These are phyloP conservation scores for Talaromyces sp. DNA, from an alignment of 2,329 filamentous ascomycete species.

Conservation along the genomic window DNA sequence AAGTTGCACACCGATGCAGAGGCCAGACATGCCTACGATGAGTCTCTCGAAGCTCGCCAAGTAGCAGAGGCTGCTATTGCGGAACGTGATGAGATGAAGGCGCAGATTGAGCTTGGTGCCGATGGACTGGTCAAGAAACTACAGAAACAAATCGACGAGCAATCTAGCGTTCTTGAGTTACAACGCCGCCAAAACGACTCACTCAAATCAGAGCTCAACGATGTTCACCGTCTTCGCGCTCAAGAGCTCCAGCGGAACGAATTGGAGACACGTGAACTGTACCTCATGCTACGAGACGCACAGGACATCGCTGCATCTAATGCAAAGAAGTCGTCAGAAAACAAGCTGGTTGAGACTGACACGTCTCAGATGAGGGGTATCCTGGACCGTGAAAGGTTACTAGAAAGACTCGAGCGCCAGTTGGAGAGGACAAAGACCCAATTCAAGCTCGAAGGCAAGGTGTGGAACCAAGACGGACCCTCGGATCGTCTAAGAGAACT, in stretches of 20 bases:
- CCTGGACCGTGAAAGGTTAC: constrained; percentile 82
- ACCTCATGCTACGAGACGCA: constrained; percentile 95
- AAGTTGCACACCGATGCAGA: constrained; percentile 96
- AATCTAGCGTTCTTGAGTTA: constrained; percentile 82
- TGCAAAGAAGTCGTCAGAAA: constrained; percentile 54
- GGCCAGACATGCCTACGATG: constrained; percentile 84
- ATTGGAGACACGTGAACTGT: constrained; percentile 90
- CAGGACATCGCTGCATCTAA: constrained; percentile 92
- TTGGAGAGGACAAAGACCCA: constrained; percentile 96
- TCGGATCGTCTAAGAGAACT: constrained; percentile 88
- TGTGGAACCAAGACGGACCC: constrained; percentile 81
- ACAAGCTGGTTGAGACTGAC: constrained; percentile 56
- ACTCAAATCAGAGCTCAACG: constrained; percentile 83
- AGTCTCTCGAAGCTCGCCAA: constrained; percentile 82
- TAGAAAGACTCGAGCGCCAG: constrained; percentile 91
- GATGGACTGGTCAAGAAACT: constrained; percentile 90
- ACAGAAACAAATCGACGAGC: constrained; percentile 90
- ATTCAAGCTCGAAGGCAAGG: constrained; percentile 90
- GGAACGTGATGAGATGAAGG: constrained; percentile 90
- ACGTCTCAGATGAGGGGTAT: constrained; percentile 83
- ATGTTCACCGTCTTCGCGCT: constrained; percentile 75
- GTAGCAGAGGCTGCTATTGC: constrained; percentile 94
- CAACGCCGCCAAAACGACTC: constrained; percentile 80
- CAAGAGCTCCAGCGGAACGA: constrained; percentile 94
- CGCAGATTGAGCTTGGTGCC: constrained; percentile 82